A percentile compares a stretch with the other conserved stretches of the same genome.
These are phyloP conservation scores for Colletotrichum sp. DNA, from an alignment of 2,329 filamentous ascomycete genomes.

Conservation along the genomic window DNA sequence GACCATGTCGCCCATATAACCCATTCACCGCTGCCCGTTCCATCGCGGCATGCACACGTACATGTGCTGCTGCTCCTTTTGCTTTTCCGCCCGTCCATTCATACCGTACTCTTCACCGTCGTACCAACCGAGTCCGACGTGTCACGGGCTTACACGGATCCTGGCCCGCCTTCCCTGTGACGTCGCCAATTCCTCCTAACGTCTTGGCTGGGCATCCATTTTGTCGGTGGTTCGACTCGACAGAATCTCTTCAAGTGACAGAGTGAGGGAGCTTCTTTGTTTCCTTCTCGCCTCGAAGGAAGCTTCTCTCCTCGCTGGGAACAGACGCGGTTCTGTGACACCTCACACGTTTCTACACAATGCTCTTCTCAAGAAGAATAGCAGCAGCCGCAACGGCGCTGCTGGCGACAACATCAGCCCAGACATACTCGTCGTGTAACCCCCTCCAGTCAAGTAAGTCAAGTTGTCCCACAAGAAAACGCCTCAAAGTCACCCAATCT, in stretches of 20 bases:
- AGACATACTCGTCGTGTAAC: slow-evolving; percentile 47
- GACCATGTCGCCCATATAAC: slow-evolving; percentile 15
- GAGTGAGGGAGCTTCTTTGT: not conserved
- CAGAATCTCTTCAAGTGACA: slow-evolving; percentile 2
- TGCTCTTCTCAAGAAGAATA: slow-evolving; percentile 13
- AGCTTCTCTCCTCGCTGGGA: not conserved
- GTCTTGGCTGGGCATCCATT: not conserved
- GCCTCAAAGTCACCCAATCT: not conserved
- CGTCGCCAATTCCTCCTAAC: slow-evolving; percentile 1
- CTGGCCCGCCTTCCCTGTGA: slow-evolving; percentile 9
- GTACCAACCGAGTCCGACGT: slow-evolving; percentile 1
- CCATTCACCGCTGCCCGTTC: not conserved
- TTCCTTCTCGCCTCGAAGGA: not conserved
- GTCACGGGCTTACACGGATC: slow-evolving; percentile 19
- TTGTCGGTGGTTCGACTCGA: not conserved
- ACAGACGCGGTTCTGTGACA: not conserved
- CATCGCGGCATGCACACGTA: not conserved
- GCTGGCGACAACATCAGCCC: slow-evolving; percentile 32
- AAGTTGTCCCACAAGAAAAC: not conserved
- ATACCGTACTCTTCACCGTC: not conserved
- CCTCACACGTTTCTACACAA: not conserved
- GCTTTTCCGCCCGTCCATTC: not conserved
- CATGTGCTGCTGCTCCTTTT: not conserved
- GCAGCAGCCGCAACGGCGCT: slow-evolving; percentile 28
- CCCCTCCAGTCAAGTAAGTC: slow-evolving; percentile 37